Percentiles rank a stretch among this genome's conserved stretches.
Evolutionary conservation across 768 basidiomycete genomes (phyloP).

Genomic region (Tulasnella sp.): DNA sequence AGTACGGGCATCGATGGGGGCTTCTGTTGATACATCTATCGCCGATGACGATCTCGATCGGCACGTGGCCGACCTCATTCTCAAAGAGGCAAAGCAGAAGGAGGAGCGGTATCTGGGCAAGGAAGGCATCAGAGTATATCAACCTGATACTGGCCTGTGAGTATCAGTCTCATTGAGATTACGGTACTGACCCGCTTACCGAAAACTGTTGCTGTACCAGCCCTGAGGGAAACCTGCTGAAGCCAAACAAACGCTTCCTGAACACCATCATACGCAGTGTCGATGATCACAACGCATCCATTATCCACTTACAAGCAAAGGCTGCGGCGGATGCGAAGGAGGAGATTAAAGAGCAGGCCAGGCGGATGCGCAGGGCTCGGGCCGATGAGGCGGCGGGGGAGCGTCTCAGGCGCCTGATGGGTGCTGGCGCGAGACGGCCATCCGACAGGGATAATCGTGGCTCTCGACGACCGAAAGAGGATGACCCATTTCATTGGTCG

Average conservation of each 20-base stretch:
- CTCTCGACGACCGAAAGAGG: not conserved
- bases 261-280: constrained; percentile 74
- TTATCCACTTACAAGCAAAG: constrained; percentile 34
- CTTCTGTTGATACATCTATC: constrained; percentile 45
- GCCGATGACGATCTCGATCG: constrained; percentile 82
- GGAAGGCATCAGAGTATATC: constrained; percentile 69
- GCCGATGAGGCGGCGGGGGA: constrained; percentile 70
- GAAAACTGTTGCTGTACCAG: constrained; percentile 28
- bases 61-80: constrained; percentile 83
- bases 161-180: constrained; percentile 14
- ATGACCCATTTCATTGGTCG: not conserved
- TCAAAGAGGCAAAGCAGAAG: constrained; percentile 88
- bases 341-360: constrained; percentile 21
- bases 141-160: constrained; percentile 41
- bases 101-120: constrained; percentile 61
- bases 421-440: constrained; percentile 22
- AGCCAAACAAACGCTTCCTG: constrained; percentile 44
- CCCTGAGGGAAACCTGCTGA: constrained; percentile 61
- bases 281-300: constrained; percentile 87
- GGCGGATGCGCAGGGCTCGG: constrained; percentile 38
- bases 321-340: constrained; percentile 23
- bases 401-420: constrained; percentile 36
- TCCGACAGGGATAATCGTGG: constrained; percentile 11
- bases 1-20: constrained; percentile 68
- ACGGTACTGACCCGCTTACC: no score